Evolutionary conservation across 176 grass and related monocot genomes (phyloP).

Genomic region (Cenchrus fungigraminus): DNA sequence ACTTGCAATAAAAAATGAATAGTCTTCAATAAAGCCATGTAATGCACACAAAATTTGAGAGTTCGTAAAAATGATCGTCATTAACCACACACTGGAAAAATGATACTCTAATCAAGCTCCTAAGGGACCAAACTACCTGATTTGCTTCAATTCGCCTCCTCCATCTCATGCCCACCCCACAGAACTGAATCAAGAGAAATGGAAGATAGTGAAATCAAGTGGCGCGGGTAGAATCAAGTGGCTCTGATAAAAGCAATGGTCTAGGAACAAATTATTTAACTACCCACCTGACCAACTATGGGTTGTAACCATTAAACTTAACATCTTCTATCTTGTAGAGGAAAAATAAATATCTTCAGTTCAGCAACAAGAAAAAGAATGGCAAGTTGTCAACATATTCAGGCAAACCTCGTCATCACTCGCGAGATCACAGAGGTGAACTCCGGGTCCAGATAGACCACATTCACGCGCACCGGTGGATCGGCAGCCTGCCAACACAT

Average conservation of each 20-base stretch:
- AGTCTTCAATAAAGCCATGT: too few species aligned
- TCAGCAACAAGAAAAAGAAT: not conserved
- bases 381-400: not conserved
- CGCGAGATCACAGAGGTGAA: slow-evolving; percentile 71
- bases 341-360: not conserved
- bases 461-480: slow-evolving; percentile 87
- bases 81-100: too few species aligned
- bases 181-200: too few species aligned
- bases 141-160: too few species aligned
- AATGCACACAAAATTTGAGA: too few species aligned
- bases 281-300: not conserved
- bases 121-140: too few species aligned
- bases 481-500: slow-evolving; percentile 55
- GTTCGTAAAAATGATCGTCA: too few species aligned
- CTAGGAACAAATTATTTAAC: not conserved
- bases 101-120: too few species aligned
- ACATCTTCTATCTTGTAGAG: not conserved
- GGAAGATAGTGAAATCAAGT: too few species aligned
- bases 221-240: too few species aligned
- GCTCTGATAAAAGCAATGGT: not conserved
- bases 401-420: slow-evolving; percentile 2
- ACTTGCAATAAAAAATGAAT: too few species aligned
- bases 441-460: slow-evolving; percentile 67
- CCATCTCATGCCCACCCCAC: too few species aligned
- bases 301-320: not conserved